These are phyloP conservation scores for Geotrichum aggregatum DNA, from an alignment of 1,139 yeast genomes.

Conservation along the genomic window DNA sequence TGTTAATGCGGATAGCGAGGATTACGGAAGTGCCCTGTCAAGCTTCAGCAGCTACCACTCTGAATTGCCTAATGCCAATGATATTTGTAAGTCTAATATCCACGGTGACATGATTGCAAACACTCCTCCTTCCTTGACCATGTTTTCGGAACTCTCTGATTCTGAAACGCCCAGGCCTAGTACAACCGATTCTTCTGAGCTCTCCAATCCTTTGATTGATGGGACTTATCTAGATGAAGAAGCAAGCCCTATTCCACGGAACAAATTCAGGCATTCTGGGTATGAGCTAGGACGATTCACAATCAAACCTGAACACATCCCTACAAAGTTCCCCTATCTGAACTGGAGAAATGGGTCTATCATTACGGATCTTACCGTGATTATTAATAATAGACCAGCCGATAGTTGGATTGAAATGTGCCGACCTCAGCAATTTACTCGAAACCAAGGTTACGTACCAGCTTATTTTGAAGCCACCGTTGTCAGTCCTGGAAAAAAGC, in stretches of 20 bases:
- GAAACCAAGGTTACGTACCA: constrained; percentile 15
- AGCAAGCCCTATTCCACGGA: too few species aligned
- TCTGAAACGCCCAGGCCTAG: too few species aligned
- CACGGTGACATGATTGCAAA: too few species aligned
- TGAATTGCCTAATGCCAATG: too few species aligned
- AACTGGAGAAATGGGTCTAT: not conserved
- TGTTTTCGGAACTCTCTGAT: too few species aligned
- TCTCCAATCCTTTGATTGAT: not conserved
- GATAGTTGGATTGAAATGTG: constrained; percentile 17
- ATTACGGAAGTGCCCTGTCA: too few species aligned
- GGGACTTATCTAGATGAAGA: not conserved
- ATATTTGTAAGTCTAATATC: too few species aligned
- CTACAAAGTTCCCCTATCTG: not conserved
- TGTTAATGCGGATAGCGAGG: too few species aligned
- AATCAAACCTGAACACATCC: not conserved
- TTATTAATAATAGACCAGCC: not conserved
- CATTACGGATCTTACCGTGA: not conserved
- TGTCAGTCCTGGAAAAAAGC: not conserved
- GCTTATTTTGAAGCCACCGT: constrained; percentile 9
- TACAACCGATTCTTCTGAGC: not conserved
- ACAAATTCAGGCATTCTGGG: not conserved
- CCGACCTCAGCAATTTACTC: constrained; percentile 1
- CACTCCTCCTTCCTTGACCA: too few species aligned
- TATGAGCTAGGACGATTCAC: not conserved
- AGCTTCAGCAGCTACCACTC: too few species aligned